Base-by-base conservation (phyloP, 495 filamentous ascomycete genomes). In the Bombardia bombarda region DNA sequence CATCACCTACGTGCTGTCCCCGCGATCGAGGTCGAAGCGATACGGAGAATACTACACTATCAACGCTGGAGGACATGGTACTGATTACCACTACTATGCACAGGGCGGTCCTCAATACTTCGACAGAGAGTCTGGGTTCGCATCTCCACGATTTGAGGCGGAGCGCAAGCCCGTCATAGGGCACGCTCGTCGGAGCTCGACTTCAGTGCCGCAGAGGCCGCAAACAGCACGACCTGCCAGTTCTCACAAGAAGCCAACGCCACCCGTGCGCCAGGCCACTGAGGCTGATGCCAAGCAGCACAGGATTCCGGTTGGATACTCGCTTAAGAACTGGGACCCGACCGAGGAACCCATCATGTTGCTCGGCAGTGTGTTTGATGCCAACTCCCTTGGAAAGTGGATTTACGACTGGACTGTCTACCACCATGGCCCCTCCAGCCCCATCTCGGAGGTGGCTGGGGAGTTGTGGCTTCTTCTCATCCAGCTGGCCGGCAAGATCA, bases 341-440 rank as follows among this genome's bases (percentile, higher is more conserved):
- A 81, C 80, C 33, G 89, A 95, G 65, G 86, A 87, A 52, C 68
- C 92, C 24, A 94, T 98, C 62, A 80, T 95, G 60, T 76, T 98
- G 5, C 76, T 97, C 7, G 92, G 92, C 32, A 93, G 86, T 58
- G 92, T 97, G 34, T 98, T 97, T 58, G 93, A 97, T 57, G 86
- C 92, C 62, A 95, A 95, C 75, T 93, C 87, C 17, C 76, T 98
- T 13, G 92, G 92, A 56, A 95, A 95, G 66, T 98, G 92, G 92
- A 90, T 98, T 61, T 98, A 95, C 69, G 94, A 98, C 74, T 98
- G 92, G 92, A 96, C 92, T 23, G 87, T 96, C 46, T 96, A 87
- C 69, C 82, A 84, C 61, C 84, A 93, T 50, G 88, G 88, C 31
- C 75, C 87, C 9, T 78, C 78, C 21, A 87, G 87, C 3, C 87